A percentile compares a stretch with the other conserved stretches of the same genome.
These are phyloP conservation scores for Xerocomellus dryophilus DNA, from an alignment of 768 basidiomycete species.

Conservation along the genomic window DNA sequence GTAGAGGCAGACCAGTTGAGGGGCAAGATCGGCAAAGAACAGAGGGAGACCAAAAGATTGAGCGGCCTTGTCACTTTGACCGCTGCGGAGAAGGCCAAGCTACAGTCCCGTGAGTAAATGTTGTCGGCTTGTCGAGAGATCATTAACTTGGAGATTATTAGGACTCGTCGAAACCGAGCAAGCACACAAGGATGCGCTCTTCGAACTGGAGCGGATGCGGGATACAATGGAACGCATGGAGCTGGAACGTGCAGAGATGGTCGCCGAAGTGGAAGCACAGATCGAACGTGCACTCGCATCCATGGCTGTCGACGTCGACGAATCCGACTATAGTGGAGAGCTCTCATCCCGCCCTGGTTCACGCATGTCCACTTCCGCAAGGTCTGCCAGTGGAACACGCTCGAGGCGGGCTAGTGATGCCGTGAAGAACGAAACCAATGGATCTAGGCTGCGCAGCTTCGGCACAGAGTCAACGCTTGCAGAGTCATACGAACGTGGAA, in stretches of 20 bases:
- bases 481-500: constrained; percentile 54
- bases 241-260: constrained; percentile 81
- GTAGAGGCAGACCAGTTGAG: constrained; percentile 82
- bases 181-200: constrained; percentile 74
- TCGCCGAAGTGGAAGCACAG: constrained; percentile 90
- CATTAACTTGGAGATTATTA: constrained; percentile 27
- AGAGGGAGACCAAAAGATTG: constrained; percentile 81
- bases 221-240: constrained; percentile 86
- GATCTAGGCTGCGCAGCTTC: constrained; percentile 59
- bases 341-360: constrained; percentile 64
- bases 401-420: constrained; percentile 64
- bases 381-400: constrained; percentile 42
- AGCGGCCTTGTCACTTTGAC: constrained; percentile 76
- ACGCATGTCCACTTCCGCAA: constrained; percentile 58
- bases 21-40: constrained; percentile 87
- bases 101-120: constrained; percentile 66
- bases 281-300: constrained; percentile 83
- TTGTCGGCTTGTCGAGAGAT: background rate
- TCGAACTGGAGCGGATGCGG: constrained; percentile 83
- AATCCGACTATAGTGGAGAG: constrained; percentile 63
- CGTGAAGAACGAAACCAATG: constrained; percentile 34
- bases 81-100: constrained; percentile 71
- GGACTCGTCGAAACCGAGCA: constrained; percentile 79
- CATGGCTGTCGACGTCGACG: constrained; percentile 74
- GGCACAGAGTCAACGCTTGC: constrained; percentile 80